These are phyloP conservation scores for Suillus hirtellus DNA, from an alignment of 768 basidiomycete species.

Conservation along the genomic window DNA sequence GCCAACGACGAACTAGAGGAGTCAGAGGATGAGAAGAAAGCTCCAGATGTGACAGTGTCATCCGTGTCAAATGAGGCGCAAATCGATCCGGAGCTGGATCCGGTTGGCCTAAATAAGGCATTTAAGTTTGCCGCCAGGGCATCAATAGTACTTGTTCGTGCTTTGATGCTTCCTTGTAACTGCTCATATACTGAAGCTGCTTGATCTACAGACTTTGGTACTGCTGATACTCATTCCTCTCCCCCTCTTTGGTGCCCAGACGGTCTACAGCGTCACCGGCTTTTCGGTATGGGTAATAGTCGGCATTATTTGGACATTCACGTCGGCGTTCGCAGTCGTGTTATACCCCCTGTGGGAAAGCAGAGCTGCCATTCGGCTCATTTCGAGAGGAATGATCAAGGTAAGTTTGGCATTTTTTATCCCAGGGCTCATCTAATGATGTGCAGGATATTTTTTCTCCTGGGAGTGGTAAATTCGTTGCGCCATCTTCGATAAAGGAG, in stretches of 20 bases:
- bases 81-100: conserved; percentile 62
- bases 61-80: conserved; percentile 38
- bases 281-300: conserved; percentile 80
- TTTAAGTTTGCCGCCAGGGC: conserved; percentile 82
- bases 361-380: conserved; percentile 59
- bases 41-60: conserved; percentile 28
- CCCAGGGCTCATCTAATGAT: not conserved
- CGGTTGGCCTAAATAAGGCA: conserved; percentile 63
- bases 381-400: conserved; percentile 63
- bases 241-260: conserved; percentile 82
- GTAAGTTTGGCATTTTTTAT: conserved; percentile 32
- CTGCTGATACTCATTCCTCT: conserved; percentile 78
- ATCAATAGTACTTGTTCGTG: conserved; percentile 61
- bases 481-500: conserved; percentile 8
- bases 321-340: conserved; percentile 73
- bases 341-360: conserved; percentile 89
- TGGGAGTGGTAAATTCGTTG: conserved; percentile 42
- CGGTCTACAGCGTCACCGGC: conserved; percentile 63
- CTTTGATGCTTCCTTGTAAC: not conserved
- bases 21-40: conserved; percentile 41
- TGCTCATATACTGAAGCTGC: conserved; percentile 5
- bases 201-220: conserved; percentile 47
- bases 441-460: conserved; percentile 41
- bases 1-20: conserved; percentile 21
- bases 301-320: conserved; percentile 83